These are phyloP conservation scores for Cutaneotrichosporon dermatis DNA, from an alignment of 1,284 basidiomycete species.

Conservation along the genomic window DNA sequence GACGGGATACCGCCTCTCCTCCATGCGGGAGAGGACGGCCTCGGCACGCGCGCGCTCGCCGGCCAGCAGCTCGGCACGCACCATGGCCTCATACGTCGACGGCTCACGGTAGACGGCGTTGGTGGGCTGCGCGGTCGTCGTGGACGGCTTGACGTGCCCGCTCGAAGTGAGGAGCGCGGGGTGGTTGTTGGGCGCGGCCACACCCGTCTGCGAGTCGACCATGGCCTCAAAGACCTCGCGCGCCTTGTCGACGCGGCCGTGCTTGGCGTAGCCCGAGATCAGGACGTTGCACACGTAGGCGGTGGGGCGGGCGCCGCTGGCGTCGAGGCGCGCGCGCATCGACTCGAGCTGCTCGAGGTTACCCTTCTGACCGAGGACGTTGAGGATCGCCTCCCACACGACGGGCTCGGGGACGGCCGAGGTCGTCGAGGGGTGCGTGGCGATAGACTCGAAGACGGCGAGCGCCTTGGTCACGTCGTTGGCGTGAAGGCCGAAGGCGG, in stretches of 20 bases:
- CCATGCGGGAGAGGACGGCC: conserved; percentile 69
- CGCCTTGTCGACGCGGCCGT: conserved; percentile 65
- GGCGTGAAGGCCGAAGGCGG: conserved; percentile 76
- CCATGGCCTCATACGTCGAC: conserved; percentile 74
- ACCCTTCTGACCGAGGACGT: conserved; percentile 74
- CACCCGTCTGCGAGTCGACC: conserved; percentile 68
- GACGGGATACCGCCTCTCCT: conserved; percentile 53
- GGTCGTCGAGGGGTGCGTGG: conserved; percentile 51
- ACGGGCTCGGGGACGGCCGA: conserved; percentile 68
- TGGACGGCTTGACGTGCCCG: conserved; percentile 45
- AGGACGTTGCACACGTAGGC: conserved; percentile 93
- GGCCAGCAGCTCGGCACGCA: conserved; percentile 78
- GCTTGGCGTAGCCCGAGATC: conserved; percentile 80
- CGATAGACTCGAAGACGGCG: conserved; percentile 71
- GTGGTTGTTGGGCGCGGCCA: conserved; percentile 87
- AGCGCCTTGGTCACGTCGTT: conserved; percentile 76
- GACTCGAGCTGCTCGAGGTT: conserved; percentile 71
- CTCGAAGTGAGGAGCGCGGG: conserved; percentile 55
- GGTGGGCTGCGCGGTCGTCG: conserved; percentile 50
- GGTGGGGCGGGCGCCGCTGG: conserved; percentile 73
- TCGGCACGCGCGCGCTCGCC: conserved; percentile 62
- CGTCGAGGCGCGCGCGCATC: conserved; percentile 63
- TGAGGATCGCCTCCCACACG: conserved; percentile 85
- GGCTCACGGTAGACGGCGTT: conserved; percentile 79
- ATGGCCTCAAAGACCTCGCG: conserved; percentile 79